Evolutionary conservation across 805 yeast genomes (phyloP), one percentile per base, ranked within the genome.

Genomic region (Starmera amethionina): DNA sequence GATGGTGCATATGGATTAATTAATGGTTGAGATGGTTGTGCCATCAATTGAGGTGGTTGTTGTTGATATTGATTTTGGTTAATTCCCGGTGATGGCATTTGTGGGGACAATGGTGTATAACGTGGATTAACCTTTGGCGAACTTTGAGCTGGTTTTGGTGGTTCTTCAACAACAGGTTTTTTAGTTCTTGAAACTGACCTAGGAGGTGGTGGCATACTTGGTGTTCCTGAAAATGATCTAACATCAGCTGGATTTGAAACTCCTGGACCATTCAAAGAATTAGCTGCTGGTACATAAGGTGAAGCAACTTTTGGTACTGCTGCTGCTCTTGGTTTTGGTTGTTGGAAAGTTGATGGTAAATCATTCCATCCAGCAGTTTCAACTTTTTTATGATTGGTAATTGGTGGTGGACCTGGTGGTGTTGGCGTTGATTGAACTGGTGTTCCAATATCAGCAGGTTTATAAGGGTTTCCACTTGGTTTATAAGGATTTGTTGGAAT

Each of bases 311-410:
- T 45, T 25, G 58, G 62, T 14, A 67, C 63, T 7, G 73, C 62
- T 14, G 77, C 66, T 16, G 74, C 70, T 32, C 72, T 71, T 9
- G 70, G 59, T 27, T 61, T 28, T 22, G 51, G 53, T 25, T 34
- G 42, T 36, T 70, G 70, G 60, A 71, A 71, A 9, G 68, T 61
- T 10, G 73, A 68, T 38, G 87, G 86, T 44, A 80, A 61, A 52
- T 79, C 85, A 50, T 79, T 79, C 86, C 87, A 79, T 4, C 85
- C 86, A 32, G 79, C 84, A 32, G 73, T 73, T 34, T 75, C 75
- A 40, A 59, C 60, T 42, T 68, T 71, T 33, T 43, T 46, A 9
- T 39, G 37, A n/a, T 43, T 48, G 49, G 47, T 49, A 22, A 55
- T 59, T 36, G 60, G 59, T 16, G 56, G 45, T 31, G 64, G 52